phyloP scores from a whole-genome alignment of 306 rosid genomes.

The Medicago ruthenica region DNA sequence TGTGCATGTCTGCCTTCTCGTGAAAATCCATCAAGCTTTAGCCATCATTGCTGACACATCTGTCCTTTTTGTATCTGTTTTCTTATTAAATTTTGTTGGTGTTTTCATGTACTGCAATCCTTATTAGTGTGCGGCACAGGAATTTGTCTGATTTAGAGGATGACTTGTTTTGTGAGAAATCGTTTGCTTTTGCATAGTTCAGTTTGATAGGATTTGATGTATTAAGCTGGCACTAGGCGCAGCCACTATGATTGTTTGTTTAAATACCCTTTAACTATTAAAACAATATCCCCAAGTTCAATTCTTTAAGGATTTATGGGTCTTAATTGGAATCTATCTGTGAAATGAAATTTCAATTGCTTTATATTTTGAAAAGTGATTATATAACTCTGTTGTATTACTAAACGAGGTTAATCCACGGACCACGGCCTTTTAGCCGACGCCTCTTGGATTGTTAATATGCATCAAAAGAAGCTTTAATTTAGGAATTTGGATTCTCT shows the following conservation, averaged over 20 bases:
- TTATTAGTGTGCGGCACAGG: slow-evolving; percentile 48
- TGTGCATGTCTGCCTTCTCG: background rate
- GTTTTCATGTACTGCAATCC: slow-evolving; percentile 35
- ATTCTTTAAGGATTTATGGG: background rate
- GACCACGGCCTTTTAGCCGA: background rate
- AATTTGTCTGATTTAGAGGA: slow-evolving; percentile 43
- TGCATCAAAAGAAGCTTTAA: too few species aligned
- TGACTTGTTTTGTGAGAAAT: slow-evolving; percentile 31
- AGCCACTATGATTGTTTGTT: background rate
- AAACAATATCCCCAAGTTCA: background rate
- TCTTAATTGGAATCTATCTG: background rate
- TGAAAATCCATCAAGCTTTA: background rate
- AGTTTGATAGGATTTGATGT: slow-evolving; percentile 30
- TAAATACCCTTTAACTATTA: background rate
- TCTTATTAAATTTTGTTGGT: slow-evolving; percentile 13
- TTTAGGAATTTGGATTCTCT: too few species aligned
- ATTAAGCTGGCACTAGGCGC: slow-evolving; percentile 22
- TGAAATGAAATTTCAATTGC: slow-evolving; percentile 1
- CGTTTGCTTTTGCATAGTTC: slow-evolving; percentile 35
- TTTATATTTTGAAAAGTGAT: background rate
- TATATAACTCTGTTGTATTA: background rate
- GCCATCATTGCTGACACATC: slow-evolving; percentile 9
- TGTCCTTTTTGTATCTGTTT: slow-evolving; percentile 18
- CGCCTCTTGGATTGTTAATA: too few species aligned
- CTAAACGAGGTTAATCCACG: background rate